Base-by-base conservation (phyloP, 495 filamentous ascomycete genomes). In the Penicillium atrosanguineum region DNA sequence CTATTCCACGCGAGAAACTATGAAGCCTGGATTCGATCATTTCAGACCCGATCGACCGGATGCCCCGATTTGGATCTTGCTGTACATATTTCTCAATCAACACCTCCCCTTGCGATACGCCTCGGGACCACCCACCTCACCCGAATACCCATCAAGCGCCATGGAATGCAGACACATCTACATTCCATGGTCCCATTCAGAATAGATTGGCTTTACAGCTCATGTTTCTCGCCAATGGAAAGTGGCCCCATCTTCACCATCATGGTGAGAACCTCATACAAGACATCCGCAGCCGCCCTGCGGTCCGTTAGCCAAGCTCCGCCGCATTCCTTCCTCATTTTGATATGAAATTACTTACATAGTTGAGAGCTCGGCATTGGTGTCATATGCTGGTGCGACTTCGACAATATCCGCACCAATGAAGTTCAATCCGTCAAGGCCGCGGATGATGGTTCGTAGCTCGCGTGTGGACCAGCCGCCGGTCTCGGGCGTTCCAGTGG, bases 401-500 rank as follows among this genome's bases (percentile, higher is more conserved):
- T 91, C 88, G 0, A 91, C 88, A 18, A 91, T 83, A 69, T 95
- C 90, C 0, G 87, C 86, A 0, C 87, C 88, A 36, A 95, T 78
- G 44, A 95, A 77, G 50, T 90, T 88, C 46, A 96, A 65, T 1
- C 86, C 88, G 26, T 85, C 83, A 3, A 90, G 73, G 3, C 87
- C 87, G n/a, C 87, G 78, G 49, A 91, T 72, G 51, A 89, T 87
- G 0, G 85, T 86, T 11, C 87, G 73, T 12, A 91, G 71, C 62
- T 95, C 91, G 41, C 91, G 80, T 0, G 89, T 91, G 1, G 83
- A 81, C 91, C 91, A 96, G 1, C 91, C 91, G 23, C 91, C 91
- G 0, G 89, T 89, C 63, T 96, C 91, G 36, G 89, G 83, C 0
- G 91, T 96, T 19, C 91, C 91, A 2, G 91, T 96, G 23, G 86